phyloP scores from a whole-genome alignment of 108 stramenopile species.

The Discostella stelligeroides region DNA sequence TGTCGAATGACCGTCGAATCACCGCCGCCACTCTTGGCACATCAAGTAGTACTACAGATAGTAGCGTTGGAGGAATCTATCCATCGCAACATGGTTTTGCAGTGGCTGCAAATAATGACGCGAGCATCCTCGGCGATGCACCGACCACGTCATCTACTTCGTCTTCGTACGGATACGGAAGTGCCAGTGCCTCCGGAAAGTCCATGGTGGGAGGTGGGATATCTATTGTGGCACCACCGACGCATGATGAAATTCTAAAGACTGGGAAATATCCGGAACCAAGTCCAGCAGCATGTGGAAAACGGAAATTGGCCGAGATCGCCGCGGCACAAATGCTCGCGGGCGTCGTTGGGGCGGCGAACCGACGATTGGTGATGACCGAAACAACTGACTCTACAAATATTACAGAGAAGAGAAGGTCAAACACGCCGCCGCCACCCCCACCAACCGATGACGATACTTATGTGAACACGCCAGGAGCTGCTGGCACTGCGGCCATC shows the following conservation, averaged over 20 bases:
- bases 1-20: constrained; percentile 12
- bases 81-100: constrained; percentile 28
- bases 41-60: constrained; percentile 1
- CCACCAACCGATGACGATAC: neutral
- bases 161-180: constrained; percentile 8
- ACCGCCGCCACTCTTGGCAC: constrained; percentile 6
- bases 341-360: constrained; percentile 50
- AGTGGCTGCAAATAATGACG: neutral
- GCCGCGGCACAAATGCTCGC: constrained; percentile 87
- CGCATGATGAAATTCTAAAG: constrained; percentile 51
- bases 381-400: neutral
- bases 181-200: neutral
- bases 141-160: neutral
- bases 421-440: constrained; percentile 11
- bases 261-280: constrained; percentile 79
- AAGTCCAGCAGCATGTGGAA: constrained; percentile 85
- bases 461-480: constrained; percentile 6
- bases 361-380: too few relatives aligned
- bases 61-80: neutral
- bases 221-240: constrained; percentile 74
- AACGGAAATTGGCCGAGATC: constrained; percentile 84
- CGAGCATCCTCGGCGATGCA: constrained; percentile 1
- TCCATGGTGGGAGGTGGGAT: constrained; percentile 26
- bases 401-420: neutral
- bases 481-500: constrained; percentile 3